These are phyloP conservation scores for Porcisia hertigi DNA, from an alignment of 208 protist species.

Conservation along the genomic window DNA sequence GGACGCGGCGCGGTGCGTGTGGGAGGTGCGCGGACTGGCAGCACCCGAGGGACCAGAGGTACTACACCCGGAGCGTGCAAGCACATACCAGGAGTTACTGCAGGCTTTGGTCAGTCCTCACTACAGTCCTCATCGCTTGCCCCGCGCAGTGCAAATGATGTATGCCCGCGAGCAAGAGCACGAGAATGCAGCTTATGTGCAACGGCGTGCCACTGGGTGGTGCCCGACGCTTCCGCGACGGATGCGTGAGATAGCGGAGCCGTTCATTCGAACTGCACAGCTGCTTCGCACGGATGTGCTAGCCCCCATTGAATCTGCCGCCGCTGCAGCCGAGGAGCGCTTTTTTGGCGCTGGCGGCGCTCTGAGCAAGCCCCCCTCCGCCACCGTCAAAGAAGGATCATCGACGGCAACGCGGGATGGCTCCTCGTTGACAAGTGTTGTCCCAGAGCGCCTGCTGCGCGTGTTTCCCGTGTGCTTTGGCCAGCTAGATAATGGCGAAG, in stretches of 20 bases:
- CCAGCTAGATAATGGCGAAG: slow-evolving; percentile 55
- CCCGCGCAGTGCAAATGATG: slow-evolving; percentile 34
- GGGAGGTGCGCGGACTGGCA: slow-evolving; percentile 63
- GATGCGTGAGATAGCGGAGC: slow-evolving; percentile 68
- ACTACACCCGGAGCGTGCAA: slow-evolving; percentile 22
- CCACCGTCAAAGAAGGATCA: not conserved
- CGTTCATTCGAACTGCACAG: slow-evolving; percentile 63
- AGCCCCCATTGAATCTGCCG: slow-evolving; percentile 11
- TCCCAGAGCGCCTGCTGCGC: slow-evolving; percentile 3
- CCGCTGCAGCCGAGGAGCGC: not conserved
- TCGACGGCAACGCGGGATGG: not conserved
- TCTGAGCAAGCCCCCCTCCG: not conserved
- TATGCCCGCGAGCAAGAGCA: slow-evolving; percentile 36
- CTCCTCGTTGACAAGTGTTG: not conserved
- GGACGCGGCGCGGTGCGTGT: slow-evolving; percentile 65
- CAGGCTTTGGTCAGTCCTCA: slow-evolving; percentile 53
- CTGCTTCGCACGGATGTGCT: slow-evolving; percentile 70
- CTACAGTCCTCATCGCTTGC: slow-evolving; percentile 76
- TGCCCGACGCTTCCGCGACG: slow-evolving; percentile 57
- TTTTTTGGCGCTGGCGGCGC: not conserved
- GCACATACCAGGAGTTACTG: slow-evolving; percentile 59
- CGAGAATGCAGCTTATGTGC: slow-evolving; percentile 29
- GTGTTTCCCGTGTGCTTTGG: slow-evolving; percentile 62
- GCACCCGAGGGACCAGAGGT: slow-evolving; percentile 25
- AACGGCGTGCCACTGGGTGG: slow-evolving; percentile 28